These are phyloP conservation scores for Viola pubescens DNA, from an alignment of 441 rosid genomes.

Conservation along the genomic window DNA sequence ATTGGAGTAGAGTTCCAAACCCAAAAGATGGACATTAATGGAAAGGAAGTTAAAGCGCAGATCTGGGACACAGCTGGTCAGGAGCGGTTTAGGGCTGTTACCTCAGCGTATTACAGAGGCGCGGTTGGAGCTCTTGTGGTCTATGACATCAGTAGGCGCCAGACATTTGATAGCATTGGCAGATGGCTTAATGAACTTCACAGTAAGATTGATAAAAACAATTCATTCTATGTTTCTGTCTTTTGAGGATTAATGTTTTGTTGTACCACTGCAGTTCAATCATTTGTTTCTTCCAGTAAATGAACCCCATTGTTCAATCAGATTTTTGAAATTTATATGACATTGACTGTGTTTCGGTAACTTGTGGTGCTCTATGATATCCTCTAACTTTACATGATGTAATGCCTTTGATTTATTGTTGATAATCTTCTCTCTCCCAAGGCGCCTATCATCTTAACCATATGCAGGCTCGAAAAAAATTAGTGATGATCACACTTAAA, in stretches of 20 bases:
- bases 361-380: background rate
- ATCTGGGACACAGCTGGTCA: slow-evolving; percentile 72
- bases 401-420: too few relatives aligned
- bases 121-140: slow-evolving; percentile 73
- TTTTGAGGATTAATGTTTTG: slow-evolving; percentile 3
- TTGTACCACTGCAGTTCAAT: background rate
- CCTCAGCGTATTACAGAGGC: slow-evolving; percentile 82
- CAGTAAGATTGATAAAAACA: slow-evolving; percentile 27
- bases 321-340: background rate
- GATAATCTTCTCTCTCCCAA: too few relatives aligned
- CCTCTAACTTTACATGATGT: too few relatives aligned
- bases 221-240: background rate
- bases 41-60: slow-evolving; percentile 55
- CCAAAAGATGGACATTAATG: slow-evolving; percentile 43
- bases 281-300: background rate
- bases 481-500: too few relatives aligned
- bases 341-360: background rate
- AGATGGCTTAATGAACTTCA: slow-evolving; percentile 60
- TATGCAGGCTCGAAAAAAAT: too few relatives aligned
- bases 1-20: slow-evolving; percentile 64
- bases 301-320: background rate
- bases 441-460: too few relatives aligned
- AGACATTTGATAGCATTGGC: slow-evolving; percentile 46
- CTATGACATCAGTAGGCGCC: slow-evolving; percentile 49
- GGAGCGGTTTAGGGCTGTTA: slow-evolving; percentile 69